Percentiles rank a stretch among this genome's conserved stretches.
These are phyloP conservation scores for Ustilago shanxiensis DNA, from an alignment of 1,284 basidiomycete genomes.

Conservation along the genomic window DNA sequence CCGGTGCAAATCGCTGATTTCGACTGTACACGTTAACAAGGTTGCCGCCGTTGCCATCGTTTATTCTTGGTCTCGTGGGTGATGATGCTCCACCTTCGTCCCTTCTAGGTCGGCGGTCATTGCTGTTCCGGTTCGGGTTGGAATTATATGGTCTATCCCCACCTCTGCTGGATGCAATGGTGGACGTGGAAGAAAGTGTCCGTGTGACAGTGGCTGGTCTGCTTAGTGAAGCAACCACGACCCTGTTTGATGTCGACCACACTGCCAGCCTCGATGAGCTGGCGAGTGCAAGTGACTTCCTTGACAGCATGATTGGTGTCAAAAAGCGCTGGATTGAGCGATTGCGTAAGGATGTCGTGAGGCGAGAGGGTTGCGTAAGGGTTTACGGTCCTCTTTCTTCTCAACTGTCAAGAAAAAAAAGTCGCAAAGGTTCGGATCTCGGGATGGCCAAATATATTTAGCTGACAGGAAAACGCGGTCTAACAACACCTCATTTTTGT, in stretches of 20 bases:
- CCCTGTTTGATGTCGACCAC: constrained; percentile 12
- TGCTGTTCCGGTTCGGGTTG: constrained; percentile 1
- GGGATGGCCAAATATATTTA: too few species aligned
- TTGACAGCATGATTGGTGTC: constrained; percentile 23
- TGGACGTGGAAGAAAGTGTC: constrained; percentile 13
- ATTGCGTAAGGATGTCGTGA: not conserved
- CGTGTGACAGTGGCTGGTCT: constrained; percentile 6
- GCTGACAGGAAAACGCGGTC: too few species aligned
- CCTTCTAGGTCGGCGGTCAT: constrained; percentile 15
- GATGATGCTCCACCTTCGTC: constrained; percentile 3
- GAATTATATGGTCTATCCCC: constrained; percentile 2
- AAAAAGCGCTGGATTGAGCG: not conserved
- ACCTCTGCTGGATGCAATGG: constrained; percentile 14
- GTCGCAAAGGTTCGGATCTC: too few species aligned
- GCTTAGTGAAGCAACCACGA: constrained; percentile 7
- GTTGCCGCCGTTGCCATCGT: constrained; percentile 16
- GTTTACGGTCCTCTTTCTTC: constrained; percentile 12
- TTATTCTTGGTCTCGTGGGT: constrained; percentile 14
- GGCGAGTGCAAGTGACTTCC: constrained; percentile 22
- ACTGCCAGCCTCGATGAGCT: constrained; percentile 16
- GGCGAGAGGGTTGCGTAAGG: too few species aligned
- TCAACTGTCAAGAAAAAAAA: constrained; percentile 1
- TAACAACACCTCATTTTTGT: too few species aligned
- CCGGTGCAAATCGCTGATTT: constrained; percentile 38
- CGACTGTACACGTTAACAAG: constrained; percentile 35